Base-by-base conservation (phyloP, 2,329 filamentous ascomycete species). In the Dactylellina haptotyla region DNA sequence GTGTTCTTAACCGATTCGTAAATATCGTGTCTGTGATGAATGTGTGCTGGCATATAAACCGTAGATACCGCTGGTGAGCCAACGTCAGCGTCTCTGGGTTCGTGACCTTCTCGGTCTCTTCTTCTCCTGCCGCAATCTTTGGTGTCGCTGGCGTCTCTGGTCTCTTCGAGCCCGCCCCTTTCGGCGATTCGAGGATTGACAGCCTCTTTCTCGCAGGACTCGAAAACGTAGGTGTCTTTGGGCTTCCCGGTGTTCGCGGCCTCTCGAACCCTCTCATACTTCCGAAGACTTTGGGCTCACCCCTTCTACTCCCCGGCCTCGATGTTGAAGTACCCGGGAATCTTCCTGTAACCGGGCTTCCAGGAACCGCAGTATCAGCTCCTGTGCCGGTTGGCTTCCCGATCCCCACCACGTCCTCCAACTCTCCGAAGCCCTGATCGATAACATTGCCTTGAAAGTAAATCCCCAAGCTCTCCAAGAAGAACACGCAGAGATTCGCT, bases 391-490 rank as follows among this genome's bases (percentile, higher is more conserved):
- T 26, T 6, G 32, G 20, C 23, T 61, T 48, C 14, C 48, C 34
- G 85, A 1, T 48, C 16, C 69, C 69, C 10, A 73, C 56, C 20
- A 66, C 32, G 2, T 34, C 80, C 59, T 90, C 87, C 77, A 98
- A 93, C 57, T 90, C 88, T 14, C 89, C 86, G 87, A 93, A 97
- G 1, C 92, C 88, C 30, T 89, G 88, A 71, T 89, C 87, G 12
- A 97, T 89, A 4, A 98, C 89, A 79, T 97, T 93, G 0, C 91
- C 92, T 80, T 97, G 94, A 46, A 98, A 88, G 78, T 96, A 98
- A 2, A 88, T 88, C 76, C 94, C 90, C 12, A 92, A 89, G 79
- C 97, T 93, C 0, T 91, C 92, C 2, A 98, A 84, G 77, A 98
- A 90, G 82, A 97, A 97, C 2, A 96, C 87, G 1, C 92, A 90